Evolutionary conservation across 2,329 filamentous ascomycete species (phyloP).

Genomic region (Colletotrichum sp.): DNA sequence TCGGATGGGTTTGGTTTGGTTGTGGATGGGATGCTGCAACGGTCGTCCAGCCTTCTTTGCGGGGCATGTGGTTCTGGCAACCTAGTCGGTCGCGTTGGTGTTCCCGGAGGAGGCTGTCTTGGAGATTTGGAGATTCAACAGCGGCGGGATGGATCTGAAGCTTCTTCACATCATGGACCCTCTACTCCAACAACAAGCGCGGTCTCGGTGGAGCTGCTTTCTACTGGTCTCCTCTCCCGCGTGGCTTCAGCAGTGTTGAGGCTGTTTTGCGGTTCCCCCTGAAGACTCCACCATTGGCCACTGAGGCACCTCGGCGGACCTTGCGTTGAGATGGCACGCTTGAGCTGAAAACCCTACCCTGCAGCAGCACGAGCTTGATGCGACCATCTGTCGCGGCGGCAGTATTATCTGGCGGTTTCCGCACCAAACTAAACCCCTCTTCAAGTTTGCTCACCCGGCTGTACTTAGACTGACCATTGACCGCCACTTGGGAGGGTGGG

Average conservation of each 20-base stretch:
- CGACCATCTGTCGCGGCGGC: neutral
- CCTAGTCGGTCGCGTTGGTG: slow-evolving; percentile 6
- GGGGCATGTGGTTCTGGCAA: slow-evolving; percentile 18
- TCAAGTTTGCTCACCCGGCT: neutral
- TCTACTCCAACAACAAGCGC: slow-evolving; percentile 18
- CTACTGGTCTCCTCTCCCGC: slow-evolving; percentile 12
- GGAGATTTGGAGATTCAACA: slow-evolving; percentile 17
- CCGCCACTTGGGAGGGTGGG: slow-evolving; percentile 2
- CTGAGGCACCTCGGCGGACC: neutral
- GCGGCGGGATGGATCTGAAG: slow-evolving; percentile 17
- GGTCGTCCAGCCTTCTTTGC: slow-evolving; percentile 20
- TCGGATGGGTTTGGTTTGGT: neutral
- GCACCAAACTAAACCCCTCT: neutral
- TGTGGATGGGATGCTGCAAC: slow-evolving; percentile 17
- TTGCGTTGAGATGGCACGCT: neutral
- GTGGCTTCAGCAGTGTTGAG: slow-evolving; percentile 16
- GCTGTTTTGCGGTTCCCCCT: slow-evolving; percentile 19
- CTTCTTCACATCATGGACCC: slow-evolving; percentile 12
- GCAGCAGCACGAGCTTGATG: neutral
- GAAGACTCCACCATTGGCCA: slow-evolving; percentile 10
- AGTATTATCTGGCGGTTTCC: neutral
- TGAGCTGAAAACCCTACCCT: neutral
- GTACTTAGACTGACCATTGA: neutral
- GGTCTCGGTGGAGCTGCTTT: slow-evolving; percentile 4
- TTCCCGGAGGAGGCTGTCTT: slow-evolving; percentile 8